Evolutionary conservation across 306 rosid species (phyloP).

Genomic region (Datisca glomerata): DNA sequence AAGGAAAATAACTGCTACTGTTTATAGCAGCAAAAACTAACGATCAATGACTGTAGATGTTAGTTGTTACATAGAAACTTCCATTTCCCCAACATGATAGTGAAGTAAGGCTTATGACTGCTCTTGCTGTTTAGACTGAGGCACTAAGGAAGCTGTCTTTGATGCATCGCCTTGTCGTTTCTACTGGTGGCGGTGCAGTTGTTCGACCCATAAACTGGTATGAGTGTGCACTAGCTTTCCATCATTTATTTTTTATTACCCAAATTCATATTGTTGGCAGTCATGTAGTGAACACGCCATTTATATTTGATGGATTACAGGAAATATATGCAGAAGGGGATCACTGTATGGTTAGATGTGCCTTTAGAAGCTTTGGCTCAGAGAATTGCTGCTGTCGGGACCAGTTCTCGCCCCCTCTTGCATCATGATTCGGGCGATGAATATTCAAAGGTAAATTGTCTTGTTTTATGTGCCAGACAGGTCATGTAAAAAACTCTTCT

Average conservation of each 20-base stretch:
- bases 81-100: slow-evolving; percentile 5
- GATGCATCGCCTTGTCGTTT: slow-evolving; percentile 52
- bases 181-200: slow-evolving; percentile 98
- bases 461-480: slow-evolving; percentile 10
- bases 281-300: no score
- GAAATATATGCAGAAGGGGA: slow-evolving; percentile 80
- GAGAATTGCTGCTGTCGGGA: slow-evolving; percentile 84
- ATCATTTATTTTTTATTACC: neutral
- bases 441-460: slow-evolving; percentile 46
- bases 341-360: slow-evolving; percentile 90
- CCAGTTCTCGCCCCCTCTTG: slow-evolving; percentile 86
- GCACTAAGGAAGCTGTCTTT: slow-evolving; percentile 50
- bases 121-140: slow-evolving; percentile 53
- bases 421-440: slow-evolving; percentile 66
- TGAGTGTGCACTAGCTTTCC: neutral
- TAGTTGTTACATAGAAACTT: neutral
- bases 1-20: neutral
- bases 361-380: slow-evolving; percentile 85
- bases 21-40: no score
- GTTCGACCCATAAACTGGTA: slow-evolving; percentile 87
- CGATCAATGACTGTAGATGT: no score
- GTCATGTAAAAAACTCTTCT: neutral
- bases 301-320: slow-evolving; percentile 40
- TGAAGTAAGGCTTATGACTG: slow-evolving; percentile 7
- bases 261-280: neutral